These are phyloP conservation scores for Aspergillus sclerotiicarbonarius DNA, from an alignment of 495 filamentous ascomycete species.

Conservation along the genomic window DNA sequence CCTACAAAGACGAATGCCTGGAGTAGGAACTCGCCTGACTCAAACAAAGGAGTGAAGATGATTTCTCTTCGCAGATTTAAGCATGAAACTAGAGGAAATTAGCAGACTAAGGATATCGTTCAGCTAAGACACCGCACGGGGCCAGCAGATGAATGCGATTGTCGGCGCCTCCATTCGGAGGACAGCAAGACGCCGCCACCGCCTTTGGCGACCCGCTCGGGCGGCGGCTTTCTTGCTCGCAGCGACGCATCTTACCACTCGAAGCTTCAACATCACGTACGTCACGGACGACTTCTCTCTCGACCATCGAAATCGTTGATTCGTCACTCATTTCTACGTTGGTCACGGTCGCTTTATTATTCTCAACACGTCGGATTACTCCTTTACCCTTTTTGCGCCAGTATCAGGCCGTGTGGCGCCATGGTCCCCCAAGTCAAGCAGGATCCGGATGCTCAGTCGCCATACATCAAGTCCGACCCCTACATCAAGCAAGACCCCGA, in stretches of 20 bases:
- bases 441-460: constrained; percentile 36
- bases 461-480: constrained; percentile 62
- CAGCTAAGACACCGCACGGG: too few species aligned
- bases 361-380: background rate
- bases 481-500: constrained; percentile 71
- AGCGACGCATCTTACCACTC: constrained; percentile 9
- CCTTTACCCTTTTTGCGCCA: background rate
- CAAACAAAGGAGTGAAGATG: too few species aligned
- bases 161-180: too few species aligned
- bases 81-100: too few species aligned
- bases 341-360: constrained; percentile 11
- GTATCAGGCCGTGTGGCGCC: constrained; percentile 11
- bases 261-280: constrained; percentile 17
- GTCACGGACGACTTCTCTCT: constrained; percentile 1
- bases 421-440: constrained; percentile 41
- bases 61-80: too few species aligned
- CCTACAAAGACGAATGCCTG: too few species aligned
- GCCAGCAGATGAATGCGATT: too few species aligned
- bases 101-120: too few species aligned
- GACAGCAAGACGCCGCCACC: constrained; percentile 10
- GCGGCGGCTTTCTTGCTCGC: constrained; percentile 6
- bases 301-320: background rate
- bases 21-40: too few species aligned
- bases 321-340: background rate
- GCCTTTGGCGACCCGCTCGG: constrained; percentile 15